Conservation (phyloP, 2,329 filamentous ascomycete species). For the Alternaria triticina region DNA sequence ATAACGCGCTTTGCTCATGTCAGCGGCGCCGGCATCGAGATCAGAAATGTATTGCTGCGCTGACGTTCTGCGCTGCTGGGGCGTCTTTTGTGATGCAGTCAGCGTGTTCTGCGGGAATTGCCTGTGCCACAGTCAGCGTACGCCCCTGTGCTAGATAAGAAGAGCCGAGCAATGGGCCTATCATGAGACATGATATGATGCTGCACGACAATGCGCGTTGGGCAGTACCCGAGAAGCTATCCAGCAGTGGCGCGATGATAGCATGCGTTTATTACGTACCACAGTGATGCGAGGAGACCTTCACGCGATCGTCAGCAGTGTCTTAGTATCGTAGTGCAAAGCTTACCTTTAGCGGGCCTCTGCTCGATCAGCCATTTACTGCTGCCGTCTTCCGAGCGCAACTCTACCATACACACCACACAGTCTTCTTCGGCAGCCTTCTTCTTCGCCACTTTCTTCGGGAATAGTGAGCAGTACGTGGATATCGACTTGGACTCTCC, state of each 20-base stretch:
- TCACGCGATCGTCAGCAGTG: slow-evolving; percentile 1
- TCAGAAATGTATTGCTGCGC: slow-evolving; percentile 29
- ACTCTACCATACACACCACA: slow-evolving; percentile 41
- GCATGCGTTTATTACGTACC: slow-evolving; percentile 22
- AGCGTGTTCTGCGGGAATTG: slow-evolving; percentile 44
- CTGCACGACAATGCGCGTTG: slow-evolving; percentile 1
- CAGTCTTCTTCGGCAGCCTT: slow-evolving; percentile 42
- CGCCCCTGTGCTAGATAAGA: slow-evolving; percentile 1
- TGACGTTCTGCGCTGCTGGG: slow-evolving; percentile 29
- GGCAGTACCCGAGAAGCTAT: not conserved
- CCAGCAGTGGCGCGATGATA: not conserved
- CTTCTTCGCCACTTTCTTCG: slow-evolving; percentile 45
- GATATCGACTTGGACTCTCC: slow-evolving; percentile 19
- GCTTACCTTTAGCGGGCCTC: slow-evolving; percentile 43
- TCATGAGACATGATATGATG: not conserved
- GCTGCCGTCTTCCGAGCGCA: slow-evolving; percentile 6
- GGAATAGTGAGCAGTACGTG: slow-evolving; percentile 44
- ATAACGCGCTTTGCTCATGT: slow-evolving; percentile 23
- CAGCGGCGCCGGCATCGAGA: slow-evolving; percentile 20
- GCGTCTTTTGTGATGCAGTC: slow-evolving; percentile 18
- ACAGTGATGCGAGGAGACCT: slow-evolving; percentile 37
- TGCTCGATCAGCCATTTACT: slow-evolving; percentile 47
- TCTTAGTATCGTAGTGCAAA: not conserved
- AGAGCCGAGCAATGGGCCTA: slow-evolving; percentile 1
- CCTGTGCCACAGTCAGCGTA: slow-evolving; percentile 23